phyloP scores from a whole-genome alignment of 1,139 yeast genomes.

The Arxiozyma slooffiae region DNA sequence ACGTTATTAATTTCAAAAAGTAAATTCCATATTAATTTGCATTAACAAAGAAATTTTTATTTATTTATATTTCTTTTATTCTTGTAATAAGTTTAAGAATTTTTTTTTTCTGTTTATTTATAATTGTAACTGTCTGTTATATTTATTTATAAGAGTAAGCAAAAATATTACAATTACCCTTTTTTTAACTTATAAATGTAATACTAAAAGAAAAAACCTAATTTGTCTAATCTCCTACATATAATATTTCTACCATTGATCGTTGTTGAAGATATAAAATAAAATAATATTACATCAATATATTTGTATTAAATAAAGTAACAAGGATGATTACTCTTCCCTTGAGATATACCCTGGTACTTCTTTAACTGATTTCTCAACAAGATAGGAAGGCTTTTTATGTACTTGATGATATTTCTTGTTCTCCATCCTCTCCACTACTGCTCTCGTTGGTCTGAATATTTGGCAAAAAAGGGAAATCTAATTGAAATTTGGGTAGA shows the following conservation, averaged over 20 bases:
- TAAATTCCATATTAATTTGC: not conserved
- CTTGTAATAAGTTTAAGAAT: not conserved
- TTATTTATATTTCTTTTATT: too few species aligned
- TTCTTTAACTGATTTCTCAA: conserved; percentile 10
- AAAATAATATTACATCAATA: not conserved
- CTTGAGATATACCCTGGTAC: conserved; percentile 4
- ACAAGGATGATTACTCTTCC: not conserved
- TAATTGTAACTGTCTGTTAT: not conserved
- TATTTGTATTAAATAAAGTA: not conserved
- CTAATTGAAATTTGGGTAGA: not conserved
- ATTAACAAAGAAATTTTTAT: not conserved
- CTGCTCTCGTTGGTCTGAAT: too few species aligned
- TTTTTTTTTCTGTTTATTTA: too few species aligned
- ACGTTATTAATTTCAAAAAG: too few species aligned
- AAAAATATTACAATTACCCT: too few species aligned
- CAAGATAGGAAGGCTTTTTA: conserved; percentile 22
- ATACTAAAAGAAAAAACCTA: too few species aligned
- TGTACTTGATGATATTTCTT: not conserved
- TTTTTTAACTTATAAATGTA: not conserved
- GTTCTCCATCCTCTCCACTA: conserved; percentile 1
- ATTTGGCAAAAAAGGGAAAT: conserved; percentile 1
- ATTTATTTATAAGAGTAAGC: not conserved
- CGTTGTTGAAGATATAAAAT: not conserved
- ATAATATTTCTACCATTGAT: not conserved
- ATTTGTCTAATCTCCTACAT: not conserved